A percentile compares a stretch with the other conserved stretches of the same genome.
Evolutionary conservation across 1,139 yeast genomes (phyloP).

Genomic region (Geotrichum macrosporum): DNA sequence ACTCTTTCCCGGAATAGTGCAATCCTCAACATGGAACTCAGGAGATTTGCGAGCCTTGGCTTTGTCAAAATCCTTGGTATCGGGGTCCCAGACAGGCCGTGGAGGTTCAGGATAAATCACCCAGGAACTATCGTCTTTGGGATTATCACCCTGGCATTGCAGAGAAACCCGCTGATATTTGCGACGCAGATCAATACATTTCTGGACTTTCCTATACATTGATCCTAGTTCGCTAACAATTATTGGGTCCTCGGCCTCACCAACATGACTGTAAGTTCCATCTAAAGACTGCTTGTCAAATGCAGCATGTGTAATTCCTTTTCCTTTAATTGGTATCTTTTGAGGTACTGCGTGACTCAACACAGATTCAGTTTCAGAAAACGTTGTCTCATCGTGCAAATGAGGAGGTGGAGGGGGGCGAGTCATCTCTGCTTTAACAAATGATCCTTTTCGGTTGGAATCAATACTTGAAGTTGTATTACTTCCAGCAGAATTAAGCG

Average conservation of each 20-base stretch:
- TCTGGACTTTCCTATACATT: slow-evolving; percentile 64
- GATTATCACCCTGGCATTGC: slow-evolving; percentile 74
- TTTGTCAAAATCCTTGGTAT: slow-evolving; percentile 38
- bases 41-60: slow-evolving; percentile 28
- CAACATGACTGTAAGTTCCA: slow-evolving; percentile 31
- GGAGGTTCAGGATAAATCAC: slow-evolving; percentile 89
- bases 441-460: slow-evolving; percentile 2
- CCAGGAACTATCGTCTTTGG: slow-evolving; percentile 73
- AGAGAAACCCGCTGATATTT: slow-evolving; percentile 67
- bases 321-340: background rate
- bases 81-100: slow-evolving; percentile 77
- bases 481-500: slow-evolving; percentile 39
- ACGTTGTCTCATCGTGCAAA: background rate
- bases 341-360: background rate
- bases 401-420: slow-evolving; percentile 30
- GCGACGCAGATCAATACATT: slow-evolving; percentile 69
- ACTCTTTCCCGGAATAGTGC: slow-evolving; percentile 62
- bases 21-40: slow-evolving; percentile 57
- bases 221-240: slow-evolving; percentile 64
- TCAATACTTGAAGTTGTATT: background rate
- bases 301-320: background rate
- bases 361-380: slow-evolving; percentile 10
- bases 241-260: slow-evolving; percentile 51
- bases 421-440: slow-evolving; percentile 26
- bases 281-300: slow-evolving; percentile 29